Percentiles rank a stretch among this genome's conserved stretches.
Evolutionary conservation across 108 stramenopile species (phyloP).

Genomic region (Cyclotella cryptica): DNA sequence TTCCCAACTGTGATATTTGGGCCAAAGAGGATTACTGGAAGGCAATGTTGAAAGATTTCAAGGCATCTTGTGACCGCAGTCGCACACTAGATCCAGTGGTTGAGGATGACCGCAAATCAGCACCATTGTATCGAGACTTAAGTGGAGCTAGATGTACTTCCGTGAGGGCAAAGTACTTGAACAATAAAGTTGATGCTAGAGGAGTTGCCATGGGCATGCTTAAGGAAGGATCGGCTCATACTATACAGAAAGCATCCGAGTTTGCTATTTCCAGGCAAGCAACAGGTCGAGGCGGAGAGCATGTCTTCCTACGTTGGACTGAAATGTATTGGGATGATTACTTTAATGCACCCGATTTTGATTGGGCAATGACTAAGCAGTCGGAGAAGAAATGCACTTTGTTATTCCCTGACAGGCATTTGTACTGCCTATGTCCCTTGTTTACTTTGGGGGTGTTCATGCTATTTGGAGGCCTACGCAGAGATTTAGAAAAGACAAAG

Average conservation of each 20-base stretch:
- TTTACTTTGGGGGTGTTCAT: slow-evolving; percentile 20
- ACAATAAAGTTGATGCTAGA: neutral
- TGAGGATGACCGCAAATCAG: neutral
- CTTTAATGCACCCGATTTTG: slow-evolving; percentile 21
- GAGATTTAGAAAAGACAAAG: neutral
- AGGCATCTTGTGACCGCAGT: neutral
- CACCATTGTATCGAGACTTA: slow-evolving; percentile 5
- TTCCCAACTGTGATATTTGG: neutral
- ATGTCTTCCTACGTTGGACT: slow-evolving; percentile 15
- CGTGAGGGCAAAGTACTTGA: slow-evolving; percentile 4
- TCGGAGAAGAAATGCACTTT: slow-evolving; percentile 1
- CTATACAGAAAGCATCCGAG: neutral
- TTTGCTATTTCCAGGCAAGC: neutral
- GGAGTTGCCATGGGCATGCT: neutral
- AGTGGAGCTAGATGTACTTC: neutral
- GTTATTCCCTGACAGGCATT: neutral
- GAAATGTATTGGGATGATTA: slow-evolving; percentile 10
- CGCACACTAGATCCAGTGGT: neutral
- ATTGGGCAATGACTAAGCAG: slow-evolving; percentile 19
- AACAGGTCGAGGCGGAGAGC: slow-evolving; percentile 18
- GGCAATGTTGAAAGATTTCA: neutral
- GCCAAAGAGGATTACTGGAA: neutral
- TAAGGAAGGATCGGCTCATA: neutral
- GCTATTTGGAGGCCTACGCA: slow-evolving; percentile 13
- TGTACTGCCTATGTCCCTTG: slow-evolving; percentile 19